A percentile compares a stretch with the other conserved stretches of the same genome.
These are phyloP conservation scores for Talaromyces verruculosus DNA, from an alignment of 2,329 filamentous ascomycete species.

Conservation along the genomic window DNA sequence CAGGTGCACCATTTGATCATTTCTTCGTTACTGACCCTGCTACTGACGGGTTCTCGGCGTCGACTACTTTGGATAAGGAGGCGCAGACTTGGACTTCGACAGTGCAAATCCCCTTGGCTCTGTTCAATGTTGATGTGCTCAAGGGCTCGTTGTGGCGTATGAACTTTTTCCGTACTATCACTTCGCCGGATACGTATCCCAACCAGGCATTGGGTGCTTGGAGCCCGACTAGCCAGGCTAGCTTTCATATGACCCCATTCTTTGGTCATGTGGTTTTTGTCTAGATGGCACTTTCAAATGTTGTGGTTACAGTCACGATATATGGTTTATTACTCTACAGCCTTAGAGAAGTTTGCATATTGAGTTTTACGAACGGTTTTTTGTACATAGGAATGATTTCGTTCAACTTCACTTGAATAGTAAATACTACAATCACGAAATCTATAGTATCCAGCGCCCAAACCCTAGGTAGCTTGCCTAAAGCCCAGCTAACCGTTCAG, in stretches of 20 bases:
- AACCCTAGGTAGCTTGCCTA: neutral
- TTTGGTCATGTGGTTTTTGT: slow-evolving; percentile 19
- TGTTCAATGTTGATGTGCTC: slow-evolving; percentile 16
- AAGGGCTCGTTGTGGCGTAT: slow-evolving; percentile 19
- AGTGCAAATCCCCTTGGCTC: slow-evolving; percentile 16
- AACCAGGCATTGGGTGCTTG: slow-evolving; percentile 20
- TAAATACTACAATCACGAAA: neutral
- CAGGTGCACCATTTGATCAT: slow-evolving; percentile 19
- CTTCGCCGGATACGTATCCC: slow-evolving; percentile 20
- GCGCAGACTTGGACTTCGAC: slow-evolving; percentile 15
- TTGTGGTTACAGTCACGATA: neutral
- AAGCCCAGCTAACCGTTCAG: neutral
- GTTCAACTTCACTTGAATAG: neutral
- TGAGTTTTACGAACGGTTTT: neutral
- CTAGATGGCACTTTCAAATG: neutral
- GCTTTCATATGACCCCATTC: slow-evolving; percentile 20
- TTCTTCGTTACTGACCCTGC: slow-evolving; percentile 18
- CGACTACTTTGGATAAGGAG: slow-evolving; percentile 4
- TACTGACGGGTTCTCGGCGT: slow-evolving; percentile 14
- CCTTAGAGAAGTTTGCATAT: neutral
- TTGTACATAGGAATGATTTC: neutral
- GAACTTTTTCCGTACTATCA: slow-evolving; percentile 22
- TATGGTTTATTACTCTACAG: neutral
- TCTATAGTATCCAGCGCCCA: neutral
- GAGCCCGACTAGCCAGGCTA: slow-evolving; percentile 20